phyloP scores from a whole-genome alignment of 2,329 filamentous ascomycete species.

The Penicillium capsulatum region DNA sequence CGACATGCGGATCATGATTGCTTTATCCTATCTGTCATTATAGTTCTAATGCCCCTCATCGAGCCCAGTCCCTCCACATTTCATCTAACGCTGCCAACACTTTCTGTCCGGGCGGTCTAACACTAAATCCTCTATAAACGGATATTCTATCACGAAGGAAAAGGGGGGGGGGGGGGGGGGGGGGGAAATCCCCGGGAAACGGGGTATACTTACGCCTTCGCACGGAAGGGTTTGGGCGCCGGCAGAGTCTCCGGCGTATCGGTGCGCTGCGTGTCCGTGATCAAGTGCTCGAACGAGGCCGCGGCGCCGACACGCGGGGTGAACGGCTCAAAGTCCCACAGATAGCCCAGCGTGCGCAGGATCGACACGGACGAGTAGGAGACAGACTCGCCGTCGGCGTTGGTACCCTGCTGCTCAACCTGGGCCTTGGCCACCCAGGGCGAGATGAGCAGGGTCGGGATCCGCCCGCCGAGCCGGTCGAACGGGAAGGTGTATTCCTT shows the following conservation, averaged over 20 bases:
- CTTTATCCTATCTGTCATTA: too few relatives aligned
- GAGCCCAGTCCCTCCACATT: neutral
- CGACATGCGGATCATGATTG: too few relatives aligned
- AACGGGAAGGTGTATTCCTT: constrained; percentile 28
- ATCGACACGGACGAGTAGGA: constrained; percentile 30
- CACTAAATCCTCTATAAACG: neutral
- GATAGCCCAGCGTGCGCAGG: constrained; percentile 30
- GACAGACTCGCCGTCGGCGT: constrained; percentile 17
- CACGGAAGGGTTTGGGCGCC: constrained; percentile 12
- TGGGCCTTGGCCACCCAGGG: constrained; percentile 29
- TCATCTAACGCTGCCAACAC: neutral
- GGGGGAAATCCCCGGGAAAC: neutral
- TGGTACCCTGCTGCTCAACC: constrained; percentile 31
- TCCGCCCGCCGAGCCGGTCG: constrained; percentile 28
- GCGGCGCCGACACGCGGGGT: constrained; percentile 26
- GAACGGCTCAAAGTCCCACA: constrained; percentile 35
- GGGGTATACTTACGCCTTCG: constrained; percentile 3
- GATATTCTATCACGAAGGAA: neutral
- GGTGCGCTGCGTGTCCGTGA: constrained; percentile 14
- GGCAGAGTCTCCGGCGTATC: constrained; percentile 25
- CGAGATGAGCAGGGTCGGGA: constrained; percentile 31
- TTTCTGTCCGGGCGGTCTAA: neutral
- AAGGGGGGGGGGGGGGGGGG: neutral
- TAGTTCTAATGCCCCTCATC: too few relatives aligned
- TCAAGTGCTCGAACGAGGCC: constrained; percentile 31